Percentiles rank a stretch among this genome's conserved stretches.
phyloP scores from a whole-genome alignment of 2,329 filamentous ascomycete genomes.

The Pyricularia sp. region DNA sequence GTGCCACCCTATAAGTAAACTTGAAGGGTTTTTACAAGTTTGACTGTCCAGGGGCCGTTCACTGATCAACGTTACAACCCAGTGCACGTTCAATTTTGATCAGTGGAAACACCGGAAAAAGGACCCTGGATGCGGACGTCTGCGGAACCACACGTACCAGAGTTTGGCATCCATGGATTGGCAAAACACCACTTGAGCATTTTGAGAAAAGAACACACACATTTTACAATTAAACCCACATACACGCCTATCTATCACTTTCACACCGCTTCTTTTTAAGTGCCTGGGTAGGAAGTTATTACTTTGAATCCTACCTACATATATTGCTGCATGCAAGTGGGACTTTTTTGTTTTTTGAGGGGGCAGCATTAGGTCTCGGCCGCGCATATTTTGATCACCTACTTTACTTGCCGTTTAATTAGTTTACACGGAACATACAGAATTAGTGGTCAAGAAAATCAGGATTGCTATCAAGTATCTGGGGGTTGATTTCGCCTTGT shows the following conservation, averaged over 20 bases:
- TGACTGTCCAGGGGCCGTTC: background rate
- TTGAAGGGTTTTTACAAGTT: background rate
- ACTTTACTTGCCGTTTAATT: too few relatives aligned
- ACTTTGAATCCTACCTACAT: background rate
- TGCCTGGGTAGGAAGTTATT: background rate
- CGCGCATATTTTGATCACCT: background rate
- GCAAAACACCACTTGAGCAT: background rate
- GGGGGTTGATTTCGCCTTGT: background rate
- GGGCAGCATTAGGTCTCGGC: background rate
- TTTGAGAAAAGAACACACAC: background rate
- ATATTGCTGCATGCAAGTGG: background rate
- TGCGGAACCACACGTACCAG: background rate
- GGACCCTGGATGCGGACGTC: background rate
- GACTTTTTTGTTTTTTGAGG: background rate
- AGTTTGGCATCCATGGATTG: background rate
- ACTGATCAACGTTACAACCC: background rate
- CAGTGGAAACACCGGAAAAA: background rate
- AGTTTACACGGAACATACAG: too few relatives aligned
- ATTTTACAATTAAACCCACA: background rate
- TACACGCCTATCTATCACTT: background rate
- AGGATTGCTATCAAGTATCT: background rate
- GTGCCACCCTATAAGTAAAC: background rate
- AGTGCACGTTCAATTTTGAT: background rate
- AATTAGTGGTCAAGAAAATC: background rate
- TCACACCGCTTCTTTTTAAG: background rate